Evolutionary conservation across 1,284 basidiomycete species (phyloP), one percentile per base, ranked within the genome.

Genomic region (Apiotrichum veenhuisii): DNA sequence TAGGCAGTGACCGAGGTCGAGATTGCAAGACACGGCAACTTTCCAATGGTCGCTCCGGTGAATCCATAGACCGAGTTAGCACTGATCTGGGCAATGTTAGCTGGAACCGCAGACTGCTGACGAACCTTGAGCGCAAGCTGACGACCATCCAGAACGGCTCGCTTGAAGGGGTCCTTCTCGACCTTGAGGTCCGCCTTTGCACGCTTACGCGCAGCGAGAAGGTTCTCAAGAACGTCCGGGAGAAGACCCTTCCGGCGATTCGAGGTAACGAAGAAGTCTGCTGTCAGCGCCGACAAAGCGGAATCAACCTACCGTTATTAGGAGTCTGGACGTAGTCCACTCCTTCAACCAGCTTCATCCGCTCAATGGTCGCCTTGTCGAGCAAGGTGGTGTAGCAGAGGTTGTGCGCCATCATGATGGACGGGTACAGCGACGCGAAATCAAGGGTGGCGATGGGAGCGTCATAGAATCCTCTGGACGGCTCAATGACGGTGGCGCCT

Each of bases 351-450:
- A 97, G 80, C 11, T 81, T 78, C 8, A 96, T 78, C 17, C 87
- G 83, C 22, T 91, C 87, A 20, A 93, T 87, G 0, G 86, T 88
- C 5, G 63, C 55, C 70, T 86, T 88, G 63, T 95, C 88, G 23
- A 95, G 74, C 17, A 96, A 80, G 0, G 94, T 95, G 0, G 94
- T 96, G 70, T 97, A 98, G 74, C 93, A 97, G 1, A 98, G 79
- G 71, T 97, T 98, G 73, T 98, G 94, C 0, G 93, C 94, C 92
- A 96, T 96, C 93, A 98, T 98, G 78, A 98, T 97, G 0, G 94
- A 97, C 0, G 93, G 93, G 74, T 98, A 98, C 63, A 98, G 82
- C 0, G 92, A 96, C 56, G 90, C 92, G 78, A 98, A 98, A 83
- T 98, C 93, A 42, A 98, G 83, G 0, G 93, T 97, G 7, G 94